phyloP scores from a whole-genome alignment of 108 stramenopile species.

The Cyclotella distinguenda region DNA sequence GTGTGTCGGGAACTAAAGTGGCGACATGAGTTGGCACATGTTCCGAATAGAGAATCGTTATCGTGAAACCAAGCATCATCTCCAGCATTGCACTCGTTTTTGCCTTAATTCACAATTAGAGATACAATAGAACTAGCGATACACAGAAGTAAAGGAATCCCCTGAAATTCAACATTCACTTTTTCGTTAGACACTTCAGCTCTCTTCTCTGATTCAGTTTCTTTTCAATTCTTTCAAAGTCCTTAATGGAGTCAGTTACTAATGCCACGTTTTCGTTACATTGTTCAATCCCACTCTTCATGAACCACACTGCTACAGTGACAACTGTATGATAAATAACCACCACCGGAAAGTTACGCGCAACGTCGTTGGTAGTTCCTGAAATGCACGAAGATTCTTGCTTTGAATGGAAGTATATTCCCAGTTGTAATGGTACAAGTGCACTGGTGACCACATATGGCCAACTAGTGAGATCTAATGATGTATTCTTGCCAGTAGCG shows the following conservation, averaged over 20 bases:
- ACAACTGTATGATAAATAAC: constrained; percentile 61
- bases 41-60: too few species aligned
- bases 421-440: constrained; percentile 33
- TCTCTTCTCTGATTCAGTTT: constrained; percentile 22
- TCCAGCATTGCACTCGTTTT: neutral
- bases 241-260: constrained; percentile 26
- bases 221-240: constrained; percentile 36
- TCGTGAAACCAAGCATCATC: too few species aligned
- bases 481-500: constrained; percentile 1
- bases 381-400: constrained; percentile 20
- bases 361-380: neutral
- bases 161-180: neutral
- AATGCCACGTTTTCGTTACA: constrained; percentile 45
- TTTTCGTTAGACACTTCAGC: neutral
- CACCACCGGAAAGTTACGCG: constrained; percentile 59
- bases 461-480: constrained; percentile 32
- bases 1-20: constrained; percentile 32
- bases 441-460: constrained; percentile 33
- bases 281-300: constrained; percentile 46
- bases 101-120: neutral
- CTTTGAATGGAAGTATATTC: constrained; percentile 37
- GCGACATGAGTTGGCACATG: constrained; percentile 38
- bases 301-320: constrained; percentile 52
- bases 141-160: too few species aligned
- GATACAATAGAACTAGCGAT: neutral